Evolutionary conservation across 345 rosid species (phyloP), one percentile per base, ranked within the genome.

Genomic region (Acer yangbiense): DNA sequence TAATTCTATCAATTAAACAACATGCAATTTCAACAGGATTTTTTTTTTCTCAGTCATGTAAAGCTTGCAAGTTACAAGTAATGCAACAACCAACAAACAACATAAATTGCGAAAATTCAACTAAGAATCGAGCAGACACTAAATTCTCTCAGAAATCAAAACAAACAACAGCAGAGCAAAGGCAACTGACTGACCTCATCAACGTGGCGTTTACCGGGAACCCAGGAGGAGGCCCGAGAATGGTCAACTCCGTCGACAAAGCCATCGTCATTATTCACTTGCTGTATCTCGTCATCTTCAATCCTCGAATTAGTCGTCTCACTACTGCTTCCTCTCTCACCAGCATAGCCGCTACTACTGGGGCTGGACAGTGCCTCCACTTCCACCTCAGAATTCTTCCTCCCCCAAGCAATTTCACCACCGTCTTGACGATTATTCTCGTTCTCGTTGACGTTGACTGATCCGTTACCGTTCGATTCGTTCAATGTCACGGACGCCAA

Each of bases 301-400:
- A 73, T 52, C 64, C 86, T 80, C 54, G 94, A 87, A 20, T 80
- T 85, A 20, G 87, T 83, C 27, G 87, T 84, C 69, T 87, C 90
- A 20, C 93, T 85, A 81, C 97, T 92, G 58, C 94, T 96, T 62
- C 98, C 98, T 89, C 95, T 90, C 89, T 86, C 98, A 29, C 94
- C 98, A 3, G 93, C 99, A 72, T 94, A 96, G 10, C 99, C 98
- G 44, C 99, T 94, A 69, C 97, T 96, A 64, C 93, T 90, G 23
- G 99, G 95, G 78, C 97, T 94, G 46, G 86, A 77, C 71, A 87
- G 90, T 69, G 79, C 84, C 20, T 86, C 94, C 82, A 84, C 89
- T 80, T 90, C 92, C 57, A 85, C 75, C 78, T 86, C 93, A 80
- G 85, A 84, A 71, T 85, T 89, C 80, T 74, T 80, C 83, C 87